Conservation (phyloP, 1,284 basidiomycete species). For the Moesziomyces sp. region DNA sequence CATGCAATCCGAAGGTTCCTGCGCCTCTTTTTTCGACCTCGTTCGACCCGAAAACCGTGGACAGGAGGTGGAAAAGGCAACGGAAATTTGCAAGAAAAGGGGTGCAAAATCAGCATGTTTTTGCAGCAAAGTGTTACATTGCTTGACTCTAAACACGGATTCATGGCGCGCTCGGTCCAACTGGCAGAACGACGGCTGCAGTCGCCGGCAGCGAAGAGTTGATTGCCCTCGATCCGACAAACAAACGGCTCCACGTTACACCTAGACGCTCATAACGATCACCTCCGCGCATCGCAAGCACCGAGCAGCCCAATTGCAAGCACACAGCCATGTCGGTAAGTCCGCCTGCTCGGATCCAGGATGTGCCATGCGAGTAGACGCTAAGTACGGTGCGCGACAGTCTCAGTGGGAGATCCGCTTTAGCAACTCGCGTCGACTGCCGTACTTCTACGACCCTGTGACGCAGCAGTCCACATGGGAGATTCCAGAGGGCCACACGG, state of each 20-base stretch:
- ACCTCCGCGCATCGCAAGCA: too few relatives aligned
- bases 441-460: slow-evolving; percentile 87
- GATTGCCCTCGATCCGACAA: not conserved
- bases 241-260: too few relatives aligned
- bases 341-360: too few relatives aligned
- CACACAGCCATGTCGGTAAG: too few relatives aligned
- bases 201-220: not conserved
- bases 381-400: slow-evolving; percentile 3
- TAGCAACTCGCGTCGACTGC: slow-evolving; percentile 80
- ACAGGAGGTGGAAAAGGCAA: too few relatives aligned
- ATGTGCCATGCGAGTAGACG: not conserved
- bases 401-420: slow-evolving; percentile 69
- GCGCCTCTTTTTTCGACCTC: too few relatives aligned
- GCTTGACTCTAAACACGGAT: not conserved
- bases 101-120: not conserved
- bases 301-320: too few relatives aligned
- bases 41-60: too few relatives aligned
- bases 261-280: too few relatives aligned
- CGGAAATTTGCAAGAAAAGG: too few relatives aligned
- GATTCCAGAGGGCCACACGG: slow-evolving; percentile 75
- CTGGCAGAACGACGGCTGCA: not conserved
- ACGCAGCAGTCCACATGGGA: slow-evolving; percentile 86
- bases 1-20: too few relatives aligned
- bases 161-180: slow-evolving; percentile 18
- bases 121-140: not conserved